Evolutionary conservation across 345 rosid genomes (phyloP).

Genomic region (Brassica cretica): DNA sequence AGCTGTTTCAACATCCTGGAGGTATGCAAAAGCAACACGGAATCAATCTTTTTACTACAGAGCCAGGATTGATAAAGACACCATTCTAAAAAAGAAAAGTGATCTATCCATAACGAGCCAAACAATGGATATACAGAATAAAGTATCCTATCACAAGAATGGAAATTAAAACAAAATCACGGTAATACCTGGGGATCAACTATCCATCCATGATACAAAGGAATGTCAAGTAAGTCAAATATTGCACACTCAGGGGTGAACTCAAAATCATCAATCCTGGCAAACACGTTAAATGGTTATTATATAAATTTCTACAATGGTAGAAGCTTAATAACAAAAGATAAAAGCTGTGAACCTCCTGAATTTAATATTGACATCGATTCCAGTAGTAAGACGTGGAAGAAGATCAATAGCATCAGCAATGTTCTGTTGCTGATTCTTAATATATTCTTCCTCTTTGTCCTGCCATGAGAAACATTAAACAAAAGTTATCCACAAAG

Average conservation of each 20-base stretch:
- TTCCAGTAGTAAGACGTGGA: conserved; percentile 89
- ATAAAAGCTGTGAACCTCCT: conserved; percentile 59
- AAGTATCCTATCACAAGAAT: conserved; percentile 6
- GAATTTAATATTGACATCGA: conserved; percentile 93
- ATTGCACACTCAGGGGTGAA: conserved; percentile 96
- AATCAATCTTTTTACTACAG: conserved; percentile 5
- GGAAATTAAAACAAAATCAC: background rate
- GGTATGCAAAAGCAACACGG: conserved; percentile 8
- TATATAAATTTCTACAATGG: background rate
- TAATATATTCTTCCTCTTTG: conserved; percentile 82
- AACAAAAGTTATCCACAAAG: background rate
- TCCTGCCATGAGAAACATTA: conserved; percentile 48
- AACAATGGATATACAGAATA: conserved; percentile 5
- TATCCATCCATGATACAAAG: conserved; percentile 97
- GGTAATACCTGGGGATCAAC: conserved; percentile 82
- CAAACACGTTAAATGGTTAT: conserved; percentile 13
- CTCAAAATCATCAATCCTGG: conserved; percentile 99
- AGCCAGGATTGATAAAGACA: background rate
- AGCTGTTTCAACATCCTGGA: conserved; percentile 82
- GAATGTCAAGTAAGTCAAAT: conserved; percentile 96
- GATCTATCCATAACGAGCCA: conserved; percentile 25
- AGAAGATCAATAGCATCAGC: conserved; percentile 96
- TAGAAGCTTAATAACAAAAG: background rate
- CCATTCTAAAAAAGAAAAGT: background rate
- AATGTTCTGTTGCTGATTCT: conserved; percentile 96